Evolutionary conservation across 169 alveolate genomes (phyloP).

Genomic region (Babesia bovis): DNA sequence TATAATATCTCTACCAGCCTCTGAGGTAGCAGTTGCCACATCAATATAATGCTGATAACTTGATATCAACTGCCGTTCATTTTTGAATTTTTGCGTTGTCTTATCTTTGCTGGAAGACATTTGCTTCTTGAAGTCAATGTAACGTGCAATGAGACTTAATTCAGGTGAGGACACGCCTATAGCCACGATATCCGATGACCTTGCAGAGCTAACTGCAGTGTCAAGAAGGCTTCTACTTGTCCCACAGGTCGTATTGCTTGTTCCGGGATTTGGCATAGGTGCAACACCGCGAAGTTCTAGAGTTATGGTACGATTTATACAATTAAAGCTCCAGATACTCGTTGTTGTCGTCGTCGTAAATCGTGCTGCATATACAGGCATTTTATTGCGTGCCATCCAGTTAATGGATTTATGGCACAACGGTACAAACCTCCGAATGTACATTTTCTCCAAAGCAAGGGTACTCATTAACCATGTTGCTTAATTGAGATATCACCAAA

Average conservation of each 20-base stretch:
- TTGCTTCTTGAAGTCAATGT: slow-evolving; percentile 8
- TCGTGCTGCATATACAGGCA: no score
- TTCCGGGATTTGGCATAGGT: neutral
- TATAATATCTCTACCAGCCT: neutral
- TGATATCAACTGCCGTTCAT: slow-evolving; percentile 5
- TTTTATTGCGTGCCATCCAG: no score
- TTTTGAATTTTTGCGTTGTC: neutral
- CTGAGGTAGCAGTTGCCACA: slow-evolving; percentile 2
- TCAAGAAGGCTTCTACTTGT: slow-evolving; percentile 6
- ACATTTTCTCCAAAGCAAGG: no score
- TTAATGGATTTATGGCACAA: no score
- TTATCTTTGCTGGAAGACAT: neutral
- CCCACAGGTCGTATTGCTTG: neutral
- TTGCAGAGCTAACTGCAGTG: slow-evolving; percentile 9
- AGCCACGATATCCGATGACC: slow-evolving; percentile 12
- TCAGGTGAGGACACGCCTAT: slow-evolving; percentile 23
- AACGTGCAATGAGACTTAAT: slow-evolving; percentile 7
- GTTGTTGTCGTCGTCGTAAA: neutral
- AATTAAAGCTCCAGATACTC: slow-evolving; percentile 8
- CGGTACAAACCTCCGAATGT: no score
- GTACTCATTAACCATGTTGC: no score
- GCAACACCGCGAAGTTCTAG: slow-evolving; percentile 27
- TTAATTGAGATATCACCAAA: no score
- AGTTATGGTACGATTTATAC: slow-evolving; percentile 25
- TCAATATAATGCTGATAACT: slow-evolving; percentile 23